Conservation (phyloP, 2,329 filamentous ascomycete species). For the Ascochyta clinopodiicola region DNA sequence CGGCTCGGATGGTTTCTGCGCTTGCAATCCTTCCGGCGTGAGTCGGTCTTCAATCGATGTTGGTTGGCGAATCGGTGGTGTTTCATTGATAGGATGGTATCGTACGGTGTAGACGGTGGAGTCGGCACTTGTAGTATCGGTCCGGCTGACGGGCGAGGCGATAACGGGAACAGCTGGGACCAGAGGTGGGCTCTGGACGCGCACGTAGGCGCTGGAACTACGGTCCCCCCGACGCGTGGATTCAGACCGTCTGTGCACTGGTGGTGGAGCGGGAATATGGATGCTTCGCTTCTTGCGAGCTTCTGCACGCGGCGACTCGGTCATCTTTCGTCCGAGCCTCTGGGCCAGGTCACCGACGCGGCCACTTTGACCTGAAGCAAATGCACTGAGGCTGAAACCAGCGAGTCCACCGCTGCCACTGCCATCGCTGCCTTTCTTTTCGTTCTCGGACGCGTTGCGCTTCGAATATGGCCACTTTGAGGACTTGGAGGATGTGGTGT, state of each 20-base stretch:
- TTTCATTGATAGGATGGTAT: conserved; percentile 63
- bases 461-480: conserved; percentile 55
- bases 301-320: conserved; percentile 35
- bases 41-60: conserved; percentile 26
- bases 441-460: conserved; percentile 41
- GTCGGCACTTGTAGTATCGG: conserved; percentile 66
- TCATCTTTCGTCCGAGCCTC: conserved; percentile 36
- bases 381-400: conserved; percentile 26
- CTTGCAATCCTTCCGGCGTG: conserved; percentile 11
- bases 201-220: conserved; percentile 37
- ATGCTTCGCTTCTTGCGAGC: conserved; percentile 42
- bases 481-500: conserved; percentile 64
- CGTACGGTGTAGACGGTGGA: conserved; percentile 70
- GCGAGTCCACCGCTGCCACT: conserved; percentile 32
- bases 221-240: conserved; percentile 31
- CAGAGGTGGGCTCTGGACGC: conserved; percentile 47
- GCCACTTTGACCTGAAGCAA: conserved; percentile 33
- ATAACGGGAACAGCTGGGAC: conserved; percentile 53
- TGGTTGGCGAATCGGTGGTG: conserved; percentile 31
- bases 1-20: neutral
- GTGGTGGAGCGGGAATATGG: conserved; percentile 42
- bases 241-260: conserved; percentile 37
- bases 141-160: conserved; percentile 64
- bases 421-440: conserved; percentile 31
- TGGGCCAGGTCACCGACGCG: conserved; percentile 40